Percentiles rank a stretch among this genome's conserved stretches.
Evolutionary conservation across 176 grass and related monocot species (phyloP).

Genomic region (Triticum dicoccoides): DNA sequence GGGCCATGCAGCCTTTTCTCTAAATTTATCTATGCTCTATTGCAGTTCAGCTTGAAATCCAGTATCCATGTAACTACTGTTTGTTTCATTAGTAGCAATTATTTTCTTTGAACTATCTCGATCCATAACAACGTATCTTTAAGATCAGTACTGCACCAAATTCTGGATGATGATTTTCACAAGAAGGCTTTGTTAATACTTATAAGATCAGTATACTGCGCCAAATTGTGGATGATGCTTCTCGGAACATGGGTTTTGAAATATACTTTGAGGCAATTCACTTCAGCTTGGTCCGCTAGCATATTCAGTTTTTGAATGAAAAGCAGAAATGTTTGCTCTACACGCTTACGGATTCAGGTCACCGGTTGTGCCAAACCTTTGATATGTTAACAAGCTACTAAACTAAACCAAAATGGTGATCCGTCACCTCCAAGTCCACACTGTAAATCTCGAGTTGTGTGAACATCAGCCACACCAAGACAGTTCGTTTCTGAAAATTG

Average conservation of each 20-base stretch:
- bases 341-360: background rate
- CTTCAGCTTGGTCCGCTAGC: background rate
- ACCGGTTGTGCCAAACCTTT: background rate
- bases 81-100: background rate
- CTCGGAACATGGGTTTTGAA: background rate
- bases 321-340: background rate
- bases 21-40: background rate
- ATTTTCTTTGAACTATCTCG: background rate
- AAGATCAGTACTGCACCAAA: background rate
- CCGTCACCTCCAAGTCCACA: too few relatives aligned
- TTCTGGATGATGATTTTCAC: background rate
- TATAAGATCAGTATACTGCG: background rate
- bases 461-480: background rate
- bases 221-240: background rate
- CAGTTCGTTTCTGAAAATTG: background rate
- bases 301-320: background rate
- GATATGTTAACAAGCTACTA: background rate
- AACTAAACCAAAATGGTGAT: background rate
- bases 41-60: background rate
- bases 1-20: too few relatives aligned
- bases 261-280: background rate
- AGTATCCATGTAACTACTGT: background rate
- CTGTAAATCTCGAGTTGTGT: background rate
- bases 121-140: background rate
- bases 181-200: background rate